phyloP scores from a whole-genome alignment of 2,329 filamentous ascomycete species.

The Aureobasidium sp. region DNA sequence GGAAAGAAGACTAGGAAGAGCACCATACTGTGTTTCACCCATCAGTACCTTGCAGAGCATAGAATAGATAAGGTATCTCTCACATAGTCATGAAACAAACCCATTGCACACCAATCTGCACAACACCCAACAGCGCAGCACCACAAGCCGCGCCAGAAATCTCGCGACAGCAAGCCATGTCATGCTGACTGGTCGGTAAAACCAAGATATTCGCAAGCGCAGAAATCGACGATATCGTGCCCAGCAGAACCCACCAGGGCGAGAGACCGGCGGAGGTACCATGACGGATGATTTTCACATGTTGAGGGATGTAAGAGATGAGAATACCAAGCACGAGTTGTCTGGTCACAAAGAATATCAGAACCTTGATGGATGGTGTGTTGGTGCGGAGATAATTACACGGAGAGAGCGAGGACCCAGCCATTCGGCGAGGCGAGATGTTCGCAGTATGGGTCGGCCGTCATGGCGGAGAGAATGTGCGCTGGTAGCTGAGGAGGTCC shows the following conservation, averaged over 20 bases:
- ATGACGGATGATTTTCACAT: slow-evolving; percentile 79
- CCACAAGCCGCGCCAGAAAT: slow-evolving; percentile 76
- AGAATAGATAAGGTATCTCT: slow-evolving; percentile 25
- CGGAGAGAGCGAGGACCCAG: slow-evolving; percentile 14
- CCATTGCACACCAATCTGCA: slow-evolving; percentile 88
- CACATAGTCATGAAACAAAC: slow-evolving; percentile 87
- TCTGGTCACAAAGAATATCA: slow-evolving; percentile 25
- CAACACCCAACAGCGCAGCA: slow-evolving; percentile 77
- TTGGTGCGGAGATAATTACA: slow-evolving; percentile 3
- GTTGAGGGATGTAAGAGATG: slow-evolving; percentile 89
- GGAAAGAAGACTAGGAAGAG: slow-evolving; percentile 96
- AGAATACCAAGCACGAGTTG: slow-evolving; percentile 82
- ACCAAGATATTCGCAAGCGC: slow-evolving; percentile 89
- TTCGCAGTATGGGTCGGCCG: slow-evolving; percentile 14
- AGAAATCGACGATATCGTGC: slow-evolving; percentile 74
- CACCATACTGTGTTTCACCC: slow-evolving; percentile 54
- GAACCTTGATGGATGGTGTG: not conserved
- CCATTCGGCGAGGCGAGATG: slow-evolving; percentile 15
- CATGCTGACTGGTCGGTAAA: slow-evolving; percentile 70
- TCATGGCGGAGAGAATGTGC: not conserved
- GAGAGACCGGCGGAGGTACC: slow-evolving; percentile 90
- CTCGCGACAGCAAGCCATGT: slow-evolving; percentile 78
- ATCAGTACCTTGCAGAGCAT: not conserved
- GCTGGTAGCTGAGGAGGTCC: not conserved
- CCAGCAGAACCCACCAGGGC: slow-evolving; percentile 90